Base-by-base conservation (phyloP, 2,329 filamentous ascomycete genomes). In the Venturia oleaginea region DNA sequence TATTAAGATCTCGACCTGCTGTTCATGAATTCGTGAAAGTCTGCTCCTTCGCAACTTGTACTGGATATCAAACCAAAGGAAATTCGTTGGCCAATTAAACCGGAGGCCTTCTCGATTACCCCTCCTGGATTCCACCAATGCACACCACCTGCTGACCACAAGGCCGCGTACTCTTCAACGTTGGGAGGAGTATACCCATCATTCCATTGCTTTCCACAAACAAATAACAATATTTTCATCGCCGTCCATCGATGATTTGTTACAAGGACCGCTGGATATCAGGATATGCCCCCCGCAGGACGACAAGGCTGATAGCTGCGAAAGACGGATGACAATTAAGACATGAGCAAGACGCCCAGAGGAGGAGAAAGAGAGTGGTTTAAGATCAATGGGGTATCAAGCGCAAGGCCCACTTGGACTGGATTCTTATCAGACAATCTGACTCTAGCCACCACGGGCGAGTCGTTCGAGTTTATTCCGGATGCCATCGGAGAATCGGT, bases 401-500 rank as follows among this genome's bases (percentile, higher is more conserved):
- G 51, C 27, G 15, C 51, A 34, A 32, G 51, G 27, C 17, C 27
- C 8, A 34, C 27, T n/a, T 19, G 51, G 30, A 57, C 27, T 34
- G 27, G 51, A 34, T 15, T 4, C 24, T 34, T n/a, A 27, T 30
- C 24, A 30, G 19, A n/a, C 17, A 17, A 34, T n/a, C 51, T 7
- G 30, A 34, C 7, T 30, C 42, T 38, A 64, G 17, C 63, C 63
- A 55, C 72, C 71, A 48, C 73, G 68, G 37, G 77, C 73, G 54
- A 81, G 69, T 66, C 76, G 77, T 65, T 81, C 78, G 30, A 84
- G 74, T 72, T 84, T 84, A 64, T 77, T 76, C 48, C 79, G 76
- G 65, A 84, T 81, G 10, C 82, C 82, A 67, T 84, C 82, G 7
- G 80, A 79, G 68, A 84, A 80, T 27, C 81, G 76, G 57, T 79